Conservation (phyloP, 768 basidiomycete species). For the Lactarius akahatsu region DNA sequence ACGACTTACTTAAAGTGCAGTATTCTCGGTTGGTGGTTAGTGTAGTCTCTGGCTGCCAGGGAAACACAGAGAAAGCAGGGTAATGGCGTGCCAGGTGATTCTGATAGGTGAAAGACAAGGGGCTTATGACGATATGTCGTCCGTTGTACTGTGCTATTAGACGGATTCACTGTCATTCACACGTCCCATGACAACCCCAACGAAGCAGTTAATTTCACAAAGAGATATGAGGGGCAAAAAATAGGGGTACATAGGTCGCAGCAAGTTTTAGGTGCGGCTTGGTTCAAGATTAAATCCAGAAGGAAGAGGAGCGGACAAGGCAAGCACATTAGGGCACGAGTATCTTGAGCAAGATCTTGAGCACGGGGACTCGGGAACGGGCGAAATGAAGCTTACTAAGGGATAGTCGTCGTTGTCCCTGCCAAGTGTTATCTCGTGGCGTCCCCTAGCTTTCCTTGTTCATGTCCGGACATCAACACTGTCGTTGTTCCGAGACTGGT, state of each 20-base stretch:
- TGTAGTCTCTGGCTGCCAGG: neutral
- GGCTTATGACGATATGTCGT: neutral
- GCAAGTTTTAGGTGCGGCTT: neutral
- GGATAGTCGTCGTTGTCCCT: neutral
- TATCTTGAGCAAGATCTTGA: neutral
- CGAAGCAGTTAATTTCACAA: neutral
- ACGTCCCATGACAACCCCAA: neutral
- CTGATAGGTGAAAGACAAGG: neutral
- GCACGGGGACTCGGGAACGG: neutral
- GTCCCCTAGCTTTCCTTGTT: neutral
- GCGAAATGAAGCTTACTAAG: neutral
- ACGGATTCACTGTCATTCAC: neutral
- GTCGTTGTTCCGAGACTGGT: neutral
- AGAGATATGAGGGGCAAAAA: neutral
- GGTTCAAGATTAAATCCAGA: slow-evolving; percentile 21
- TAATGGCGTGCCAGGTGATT: neutral
- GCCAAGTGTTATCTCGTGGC: neutral
- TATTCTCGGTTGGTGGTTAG: neutral
- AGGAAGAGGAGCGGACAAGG: slow-evolving; percentile 1
- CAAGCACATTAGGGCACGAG: neutral
- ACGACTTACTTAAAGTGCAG: neutral
- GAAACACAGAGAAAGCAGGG: neutral
- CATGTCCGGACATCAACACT: neutral
- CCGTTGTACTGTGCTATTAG: neutral
- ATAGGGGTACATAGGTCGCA: neutral